These are phyloP conservation scores for Linum lewisii DNA, from an alignment of 345 rosid species.

Conservation along the genomic window DNA sequence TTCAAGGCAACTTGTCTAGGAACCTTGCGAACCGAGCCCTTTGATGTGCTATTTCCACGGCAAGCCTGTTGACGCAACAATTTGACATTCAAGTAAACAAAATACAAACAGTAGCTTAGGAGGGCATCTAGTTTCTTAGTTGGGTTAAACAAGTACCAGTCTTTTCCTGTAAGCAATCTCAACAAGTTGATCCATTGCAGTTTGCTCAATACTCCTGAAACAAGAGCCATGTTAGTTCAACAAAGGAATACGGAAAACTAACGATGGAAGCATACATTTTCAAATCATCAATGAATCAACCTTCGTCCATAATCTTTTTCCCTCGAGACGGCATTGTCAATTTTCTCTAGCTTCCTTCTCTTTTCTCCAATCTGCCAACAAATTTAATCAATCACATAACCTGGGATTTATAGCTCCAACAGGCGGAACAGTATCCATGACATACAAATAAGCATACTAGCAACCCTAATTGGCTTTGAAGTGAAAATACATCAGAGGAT, in stretches of 20 bases:
- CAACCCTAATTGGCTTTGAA: not conserved
- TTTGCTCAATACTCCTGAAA: conserved; percentile 64
- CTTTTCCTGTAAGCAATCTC: conserved; percentile 74
- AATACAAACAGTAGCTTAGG: not conserved
- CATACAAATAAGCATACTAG: not conserved
- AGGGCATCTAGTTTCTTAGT: not conserved
- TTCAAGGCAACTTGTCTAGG: conserved; percentile 68
- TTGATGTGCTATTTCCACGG: conserved; percentile 57
- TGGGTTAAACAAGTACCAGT: conserved; percentile 43
- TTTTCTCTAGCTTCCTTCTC: conserved; percentile 51
- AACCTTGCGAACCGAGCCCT: conserved; percentile 52
- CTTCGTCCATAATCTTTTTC: conserved; percentile 49
- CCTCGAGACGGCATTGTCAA: conserved; percentile 43
- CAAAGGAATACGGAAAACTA: conserved; percentile 2
- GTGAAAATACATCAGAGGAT: too few species aligned
- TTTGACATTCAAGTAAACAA: not conserved
- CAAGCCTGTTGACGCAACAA: conserved; percentile 41
- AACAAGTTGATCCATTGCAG: conserved; percentile 79
- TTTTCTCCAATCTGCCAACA: conserved; percentile 45
- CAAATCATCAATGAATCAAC: conserved; percentile 28
- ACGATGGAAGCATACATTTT: conserved; percentile 6
- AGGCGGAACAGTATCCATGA: too few species aligned
- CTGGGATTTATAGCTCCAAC: too few species aligned
- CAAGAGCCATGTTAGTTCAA: conserved; percentile 14
- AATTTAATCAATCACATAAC: not conserved